A percentile compares a stretch with the other conserved stretches of the same genome.
These are phyloP conservation scores for Globisporangium ultimum DNA, from an alignment of 352 stramenopile genomes.

Conservation along the genomic window DNA sequence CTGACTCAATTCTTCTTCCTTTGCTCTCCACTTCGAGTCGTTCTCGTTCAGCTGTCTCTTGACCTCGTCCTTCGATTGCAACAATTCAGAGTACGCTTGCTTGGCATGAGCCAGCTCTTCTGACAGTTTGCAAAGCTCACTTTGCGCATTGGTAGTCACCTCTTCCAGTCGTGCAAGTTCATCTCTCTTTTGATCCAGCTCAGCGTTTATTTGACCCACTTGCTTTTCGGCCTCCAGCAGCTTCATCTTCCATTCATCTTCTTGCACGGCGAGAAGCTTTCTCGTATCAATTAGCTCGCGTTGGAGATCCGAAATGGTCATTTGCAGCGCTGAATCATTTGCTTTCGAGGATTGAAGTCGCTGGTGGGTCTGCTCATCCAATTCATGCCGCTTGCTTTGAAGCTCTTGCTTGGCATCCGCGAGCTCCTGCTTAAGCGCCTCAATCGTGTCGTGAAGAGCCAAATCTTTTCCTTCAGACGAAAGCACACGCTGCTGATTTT, in stretches of 20 bases:
- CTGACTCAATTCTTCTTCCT: constrained; percentile 9
- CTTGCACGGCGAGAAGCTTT: constrained; percentile 23
- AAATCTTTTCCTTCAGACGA: constrained; percentile 39
- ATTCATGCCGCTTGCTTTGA: constrained; percentile 9
- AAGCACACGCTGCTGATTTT: constrained; percentile 53
- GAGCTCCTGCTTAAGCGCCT: constrained; percentile 32
- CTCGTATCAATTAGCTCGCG: constrained; percentile 23
- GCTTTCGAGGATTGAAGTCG: constrained; percentile 10
- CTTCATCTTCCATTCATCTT: constrained; percentile 21
- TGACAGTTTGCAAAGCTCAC: neutral
- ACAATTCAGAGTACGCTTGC: constrained; percentile 5
- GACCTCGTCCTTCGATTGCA: constrained; percentile 9
- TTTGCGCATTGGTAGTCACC: neutral
- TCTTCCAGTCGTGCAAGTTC: constrained; percentile 2
- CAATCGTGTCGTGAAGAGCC: constrained; percentile 31
- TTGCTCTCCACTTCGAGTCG: constrained; percentile 8
- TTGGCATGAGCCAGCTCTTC: constrained; percentile 2
- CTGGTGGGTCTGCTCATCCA: constrained; percentile 16
- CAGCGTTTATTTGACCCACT: neutral
- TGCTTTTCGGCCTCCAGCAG: neutral
- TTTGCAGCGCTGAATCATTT: constrained; percentile 22
- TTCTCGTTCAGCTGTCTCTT: constrained; percentile 13
- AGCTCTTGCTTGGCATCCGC: constrained; percentile 13
- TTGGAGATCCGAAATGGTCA: constrained; percentile 27
- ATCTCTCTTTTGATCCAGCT: neutral